Percentiles rank a stretch among this genome's conserved stretches.
These are phyloP conservation scores for Rhodotorula sp. DNA, from an alignment of 1,284 basidiomycete species.

Conservation along the genomic window DNA sequence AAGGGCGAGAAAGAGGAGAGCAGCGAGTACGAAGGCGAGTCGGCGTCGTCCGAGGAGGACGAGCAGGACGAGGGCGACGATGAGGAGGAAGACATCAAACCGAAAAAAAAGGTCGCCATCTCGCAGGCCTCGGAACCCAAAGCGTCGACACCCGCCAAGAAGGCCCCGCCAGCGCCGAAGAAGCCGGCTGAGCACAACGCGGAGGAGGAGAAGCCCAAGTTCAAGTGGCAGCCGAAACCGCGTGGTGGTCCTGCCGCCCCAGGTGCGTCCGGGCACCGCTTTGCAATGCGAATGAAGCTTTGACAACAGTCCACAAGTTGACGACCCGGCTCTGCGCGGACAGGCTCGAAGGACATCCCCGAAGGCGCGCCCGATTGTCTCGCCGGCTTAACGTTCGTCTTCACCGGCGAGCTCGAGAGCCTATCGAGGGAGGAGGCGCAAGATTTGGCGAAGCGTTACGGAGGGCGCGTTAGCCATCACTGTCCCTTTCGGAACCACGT, in stretches of 20 bases:
- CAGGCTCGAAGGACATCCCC: constrained; percentile 78
- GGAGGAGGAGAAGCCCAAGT: constrained; percentile 47
- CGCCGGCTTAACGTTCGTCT: constrained; percentile 85
- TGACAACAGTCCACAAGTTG: constrained; percentile 50
- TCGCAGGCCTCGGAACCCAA: constrained; percentile 33
- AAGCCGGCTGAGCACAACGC: constrained; percentile 36
- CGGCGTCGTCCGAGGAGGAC: no score
- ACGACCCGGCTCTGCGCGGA: constrained; percentile 62
- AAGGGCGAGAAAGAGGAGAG: constrained; percentile 1
- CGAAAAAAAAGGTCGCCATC: neutral
- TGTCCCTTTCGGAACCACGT: no score
- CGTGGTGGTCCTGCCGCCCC: constrained; percentile 34
- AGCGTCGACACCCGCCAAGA: constrained; percentile 39
- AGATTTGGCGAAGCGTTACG: constrained; percentile 87
- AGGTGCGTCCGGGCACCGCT: neutral
- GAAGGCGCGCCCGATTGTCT: constrained; percentile 75
- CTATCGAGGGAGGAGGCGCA: constrained; percentile 83
- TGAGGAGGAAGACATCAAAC: constrained; percentile 42
- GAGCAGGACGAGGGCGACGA: constrained; percentile 12
- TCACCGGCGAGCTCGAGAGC: constrained; percentile 86
- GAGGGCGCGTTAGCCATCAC: constrained; percentile 62
- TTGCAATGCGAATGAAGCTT: neutral
- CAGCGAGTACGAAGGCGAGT: constrained; percentile 22
- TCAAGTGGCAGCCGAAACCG: constrained; percentile 47
- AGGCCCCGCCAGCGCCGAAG: constrained; percentile 16